phyloP scores from a whole-genome alignment of 192 early-diverging fungal species.

The Pecoramyces ruminantium region DNA sequence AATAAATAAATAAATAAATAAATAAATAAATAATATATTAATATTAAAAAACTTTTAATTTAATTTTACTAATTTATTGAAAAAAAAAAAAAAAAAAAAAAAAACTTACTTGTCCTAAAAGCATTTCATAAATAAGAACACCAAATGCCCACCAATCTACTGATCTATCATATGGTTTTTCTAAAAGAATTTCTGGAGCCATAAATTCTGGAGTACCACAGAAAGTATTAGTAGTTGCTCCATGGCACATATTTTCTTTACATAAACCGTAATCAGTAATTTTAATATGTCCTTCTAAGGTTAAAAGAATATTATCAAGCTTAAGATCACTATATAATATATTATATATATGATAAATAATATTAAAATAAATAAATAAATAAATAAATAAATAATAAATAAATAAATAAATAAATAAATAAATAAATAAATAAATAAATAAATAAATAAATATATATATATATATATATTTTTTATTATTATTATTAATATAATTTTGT shows the following conservation, averaged over 20 bases:
- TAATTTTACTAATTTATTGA: too few species aligned
- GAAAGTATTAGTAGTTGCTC: not conserved
- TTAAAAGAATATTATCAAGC: conserved; percentile 1
- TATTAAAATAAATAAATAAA: too few species aligned
- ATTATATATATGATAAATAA: not conserved
- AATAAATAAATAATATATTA: too few species aligned
- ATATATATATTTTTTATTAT: not conserved
- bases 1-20: not conserved
- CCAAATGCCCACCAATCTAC: not conserved
- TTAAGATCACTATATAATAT: not conserved
- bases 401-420: too few species aligned
- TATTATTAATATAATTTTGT: not conserved
- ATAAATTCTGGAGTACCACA: not conserved
- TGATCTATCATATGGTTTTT: not conserved
- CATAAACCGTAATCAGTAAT: not conserved
- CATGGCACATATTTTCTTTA: not conserved
- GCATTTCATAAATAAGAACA: not conserved
- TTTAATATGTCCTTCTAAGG: not conserved
- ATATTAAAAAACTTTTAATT: too few species aligned
- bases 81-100: not conserved
- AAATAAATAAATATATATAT: too few species aligned
- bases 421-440: too few species aligned
- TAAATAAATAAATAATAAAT: too few species aligned
- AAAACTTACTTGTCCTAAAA: not conserved
- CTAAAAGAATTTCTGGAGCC: not conserved